Base-by-base conservation (phyloP, 441 rosid species). In the Corymbia calophylla region DNA sequence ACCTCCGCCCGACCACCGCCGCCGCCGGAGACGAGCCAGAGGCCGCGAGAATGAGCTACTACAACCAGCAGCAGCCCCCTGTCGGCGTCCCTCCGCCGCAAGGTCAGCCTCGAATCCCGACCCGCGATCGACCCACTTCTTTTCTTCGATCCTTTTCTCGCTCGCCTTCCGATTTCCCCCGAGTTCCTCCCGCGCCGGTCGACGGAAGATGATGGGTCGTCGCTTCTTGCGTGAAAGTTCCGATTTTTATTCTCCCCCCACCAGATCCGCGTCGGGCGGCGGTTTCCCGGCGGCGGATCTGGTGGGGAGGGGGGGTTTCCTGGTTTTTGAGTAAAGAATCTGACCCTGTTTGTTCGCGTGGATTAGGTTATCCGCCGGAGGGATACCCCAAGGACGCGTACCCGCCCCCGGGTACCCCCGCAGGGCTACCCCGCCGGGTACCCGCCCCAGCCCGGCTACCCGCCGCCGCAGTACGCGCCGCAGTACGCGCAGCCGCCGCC, bases 81-180 rank as follows among this genome's bases (percentile, higher is more conserved):
- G 97, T 96, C 3, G 99, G 99, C 29, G 99, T 94, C 87, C 99
- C 98, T 88, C 99, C 98, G 88, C 95, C 88, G 73, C 90, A 89
- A 84, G 90, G 90, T 89, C 58, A 12, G 82, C 49, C 29, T 14
- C 29, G 23, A 21, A 10, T 6, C 19, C 32, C 81, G 62, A 23
- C 80, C 80, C 13, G 47, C 80, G 25, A 68, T 70, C 49, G 81
- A 21, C 29, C 49, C 29, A 1, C 49, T 21, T 27, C 23, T 11
- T 29, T 60, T 27, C 66, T 5, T 10, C 23, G 27, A 23, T 12
- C 6, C 17, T 16, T 9, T 11, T 53, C 58, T 29, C 4, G 29
- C 4, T 68, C 68, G 15, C n/a, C 31, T 48, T 51, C n/a, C 9
- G 70, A 53, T 62, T 29, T n/a, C 62, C 8, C 23, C 11, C 16